Conservation (phyloP, 139 green algal species). For the Chlamydomonas incerta region DNA sequence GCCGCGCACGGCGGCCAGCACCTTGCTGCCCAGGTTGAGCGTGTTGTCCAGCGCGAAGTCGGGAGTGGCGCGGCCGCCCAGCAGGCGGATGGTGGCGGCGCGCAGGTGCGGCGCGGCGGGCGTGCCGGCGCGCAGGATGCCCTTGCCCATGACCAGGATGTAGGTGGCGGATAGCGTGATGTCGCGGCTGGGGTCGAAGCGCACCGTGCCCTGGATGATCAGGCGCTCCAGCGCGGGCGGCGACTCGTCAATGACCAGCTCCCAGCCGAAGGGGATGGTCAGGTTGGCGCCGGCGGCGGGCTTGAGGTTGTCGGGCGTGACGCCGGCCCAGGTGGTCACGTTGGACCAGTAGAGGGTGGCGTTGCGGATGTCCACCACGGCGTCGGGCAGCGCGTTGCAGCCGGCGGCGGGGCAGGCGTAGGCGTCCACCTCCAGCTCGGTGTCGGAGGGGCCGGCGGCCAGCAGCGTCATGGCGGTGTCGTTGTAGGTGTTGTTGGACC, state of each 20-base stretch:
- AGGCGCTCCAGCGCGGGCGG: constrained; percentile 4
- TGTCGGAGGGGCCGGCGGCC: not conserved
- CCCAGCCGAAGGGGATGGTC: constrained; percentile 50
- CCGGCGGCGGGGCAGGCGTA: constrained; percentile 12
- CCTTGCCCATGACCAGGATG: constrained; percentile 37
- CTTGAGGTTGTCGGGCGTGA: not conserved
- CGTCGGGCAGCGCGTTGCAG: constrained; percentile 13
- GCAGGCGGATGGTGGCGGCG: not conserved
- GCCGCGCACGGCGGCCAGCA: constrained; percentile 26
- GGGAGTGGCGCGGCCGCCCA: constrained; percentile 26
- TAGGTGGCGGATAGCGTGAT: constrained; percentile 29
- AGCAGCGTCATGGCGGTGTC: constrained; percentile 24
- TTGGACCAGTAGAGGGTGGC: constrained; percentile 52
- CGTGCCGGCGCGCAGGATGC: constrained; percentile 30
- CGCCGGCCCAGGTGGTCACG: constrained; percentile 36
- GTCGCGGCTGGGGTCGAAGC: not conserved
- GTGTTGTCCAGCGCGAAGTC: constrained; percentile 36
- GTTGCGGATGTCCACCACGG: constrained; percentile 37
- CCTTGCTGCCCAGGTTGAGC: constrained; percentile 47
- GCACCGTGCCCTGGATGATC: constrained; percentile 44
- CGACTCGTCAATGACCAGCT: constrained; percentile 46
- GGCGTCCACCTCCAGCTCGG: not conserved
- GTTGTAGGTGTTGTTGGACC: constrained; percentile 44
- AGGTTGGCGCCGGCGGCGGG: constrained; percentile 24
- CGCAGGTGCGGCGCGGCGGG: constrained; percentile 3